Conservation (phyloP, 1,284 basidiomycete genomes). For the Omphalotus olearius region DNA sequence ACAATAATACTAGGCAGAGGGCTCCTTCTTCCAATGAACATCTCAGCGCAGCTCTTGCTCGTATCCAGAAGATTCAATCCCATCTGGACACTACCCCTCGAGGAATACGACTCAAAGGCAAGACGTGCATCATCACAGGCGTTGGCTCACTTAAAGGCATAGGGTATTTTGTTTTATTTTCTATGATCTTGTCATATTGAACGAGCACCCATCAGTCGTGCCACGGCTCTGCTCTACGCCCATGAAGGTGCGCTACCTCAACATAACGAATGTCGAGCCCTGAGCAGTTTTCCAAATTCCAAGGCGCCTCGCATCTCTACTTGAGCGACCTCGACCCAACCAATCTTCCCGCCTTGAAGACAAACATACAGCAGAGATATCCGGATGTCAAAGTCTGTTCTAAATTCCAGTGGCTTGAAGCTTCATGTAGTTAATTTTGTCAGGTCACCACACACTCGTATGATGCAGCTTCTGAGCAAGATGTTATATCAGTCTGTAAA, state of each 20-base stretch:
- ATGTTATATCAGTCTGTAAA: conserved; percentile 67
- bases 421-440: conserved; percentile 15
- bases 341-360: conserved; percentile 70
- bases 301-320: conserved; percentile 84
- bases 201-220: conserved; percentile 48
- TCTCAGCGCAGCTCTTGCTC: conserved; percentile 25
- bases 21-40: conserved; percentile 5
- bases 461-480: conserved; percentile 81
- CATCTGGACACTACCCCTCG: conserved; percentile 62
- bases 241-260: conserved; percentile 59
- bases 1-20: conserved; percentile 11
- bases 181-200: conserved; percentile 8
- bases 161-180: conserved; percentile 46
- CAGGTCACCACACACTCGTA: conserved; percentile 71
- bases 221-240: conserved; percentile 72
- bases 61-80: conserved; percentile 66
- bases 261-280: conserved; percentile 8
- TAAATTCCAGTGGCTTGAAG: not conserved
- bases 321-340: conserved; percentile 73
- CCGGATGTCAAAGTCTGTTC: conserved; percentile 70
- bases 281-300: conserved; percentile 34
- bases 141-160: conserved; percentile 82
- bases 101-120: conserved; percentile 60
- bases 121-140: conserved; percentile 91
- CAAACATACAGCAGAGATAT: conserved; percentile 64